These are phyloP conservation scores for Podaxis sp. DNA, from an alignment of 768 basidiomycete species.

Conservation along the genomic window DNA sequence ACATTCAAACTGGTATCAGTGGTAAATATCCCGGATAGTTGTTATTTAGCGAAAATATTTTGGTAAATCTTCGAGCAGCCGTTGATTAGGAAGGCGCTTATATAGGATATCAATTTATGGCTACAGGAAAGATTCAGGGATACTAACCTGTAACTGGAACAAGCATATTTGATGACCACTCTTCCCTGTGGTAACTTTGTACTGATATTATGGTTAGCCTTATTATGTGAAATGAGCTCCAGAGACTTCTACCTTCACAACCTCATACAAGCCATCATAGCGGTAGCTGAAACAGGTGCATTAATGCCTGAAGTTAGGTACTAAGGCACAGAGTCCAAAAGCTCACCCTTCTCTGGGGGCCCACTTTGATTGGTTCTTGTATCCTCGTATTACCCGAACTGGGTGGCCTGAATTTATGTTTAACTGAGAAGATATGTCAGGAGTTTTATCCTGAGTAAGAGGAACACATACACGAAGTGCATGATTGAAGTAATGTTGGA, in stretches of 20 bases:
- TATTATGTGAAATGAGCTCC: neutral
- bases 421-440: slow-evolving; percentile 17
- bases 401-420: slow-evolving; percentile 29
- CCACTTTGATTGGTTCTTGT: slow-evolving; percentile 26
- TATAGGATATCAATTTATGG: neutral
- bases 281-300: slow-evolving; percentile 28
- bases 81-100: slow-evolving; percentile 8
- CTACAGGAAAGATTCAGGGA: neutral
- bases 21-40: neutral
- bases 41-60: neutral
- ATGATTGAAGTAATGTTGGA: slow-evolving; percentile 32
- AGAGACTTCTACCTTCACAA: slow-evolving; percentile 27
- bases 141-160: slow-evolving; percentile 14
- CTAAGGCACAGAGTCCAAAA: neutral
- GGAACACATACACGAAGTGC: slow-evolving; percentile 26
- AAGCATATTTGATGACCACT: slow-evolving; percentile 15
- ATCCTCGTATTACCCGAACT: slow-evolving; percentile 42
- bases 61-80: neutral
- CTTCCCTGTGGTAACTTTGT: slow-evolving; percentile 4
- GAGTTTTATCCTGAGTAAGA: neutral
- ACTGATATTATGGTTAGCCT: neutral
- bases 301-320: neutral
- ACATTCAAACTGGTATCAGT: neutral
- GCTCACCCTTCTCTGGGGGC: slow-evolving; percentile 33
- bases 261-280: slow-evolving; percentile 42